phyloP scores from a whole-genome alignment of 2,329 filamentous ascomycete species.

The Cladobotryum protrusum region DNA sequence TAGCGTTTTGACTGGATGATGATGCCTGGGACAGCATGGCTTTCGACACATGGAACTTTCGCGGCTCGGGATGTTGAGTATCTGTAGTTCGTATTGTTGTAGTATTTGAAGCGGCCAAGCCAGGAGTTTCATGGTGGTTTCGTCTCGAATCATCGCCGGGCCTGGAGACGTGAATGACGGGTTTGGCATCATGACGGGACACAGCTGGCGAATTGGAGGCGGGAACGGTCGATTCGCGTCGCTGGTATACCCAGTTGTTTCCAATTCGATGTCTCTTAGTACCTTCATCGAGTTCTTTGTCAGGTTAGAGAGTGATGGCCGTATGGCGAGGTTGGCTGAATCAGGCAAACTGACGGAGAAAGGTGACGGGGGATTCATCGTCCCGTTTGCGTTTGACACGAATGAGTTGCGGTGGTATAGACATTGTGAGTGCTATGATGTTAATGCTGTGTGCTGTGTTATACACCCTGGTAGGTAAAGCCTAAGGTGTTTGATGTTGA shows the following conservation, averaged over 20 bases:
- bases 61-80: slow-evolving; percentile 28
- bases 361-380: slow-evolving; percentile 48
- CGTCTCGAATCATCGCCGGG: slow-evolving; percentile 26
- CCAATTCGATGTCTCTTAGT: slow-evolving; percentile 48
- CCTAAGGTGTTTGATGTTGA: no score
- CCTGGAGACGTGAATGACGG: slow-evolving; percentile 44
- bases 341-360: slow-evolving; percentile 40
- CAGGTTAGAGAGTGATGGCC: slow-evolving; percentile 14
- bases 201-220: slow-evolving; percentile 19
- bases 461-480: not conserved
- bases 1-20: slow-evolving; percentile 12
- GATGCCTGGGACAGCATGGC: slow-evolving; percentile 32
- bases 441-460: not conserved
- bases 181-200: slow-evolving; percentile 22
- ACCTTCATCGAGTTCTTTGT: slow-evolving; percentile 44
- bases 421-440: slow-evolving; percentile 33
- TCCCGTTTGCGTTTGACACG: slow-evolving; percentile 56
- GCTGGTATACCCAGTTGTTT: slow-evolving; percentile 50
- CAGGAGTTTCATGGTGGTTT: slow-evolving; percentile 9
- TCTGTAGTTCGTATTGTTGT: slow-evolving; percentile 3
- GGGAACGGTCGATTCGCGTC: slow-evolving; percentile 33
- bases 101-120: slow-evolving; percentile 7
- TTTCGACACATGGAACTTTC: slow-evolving; percentile 51
- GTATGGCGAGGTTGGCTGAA: not conserved
- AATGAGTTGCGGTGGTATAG: slow-evolving; percentile 52